A percentile compares a stretch with the other conserved stretches of the same genome.
Conservation (phyloP, 345 rosid genomes). For the Microcos paniculata region DNA sequence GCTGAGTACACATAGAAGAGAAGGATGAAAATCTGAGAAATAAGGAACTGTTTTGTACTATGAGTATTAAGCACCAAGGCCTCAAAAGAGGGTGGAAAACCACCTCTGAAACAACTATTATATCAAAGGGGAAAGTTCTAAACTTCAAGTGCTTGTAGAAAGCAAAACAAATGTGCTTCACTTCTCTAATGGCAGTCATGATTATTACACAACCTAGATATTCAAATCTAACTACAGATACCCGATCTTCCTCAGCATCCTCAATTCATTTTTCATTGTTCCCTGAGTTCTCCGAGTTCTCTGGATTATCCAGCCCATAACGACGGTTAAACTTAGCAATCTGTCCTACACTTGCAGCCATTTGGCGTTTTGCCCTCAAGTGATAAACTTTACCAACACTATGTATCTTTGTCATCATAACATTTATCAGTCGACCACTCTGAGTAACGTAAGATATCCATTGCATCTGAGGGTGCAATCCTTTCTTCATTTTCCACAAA, state of each 20-base stretch:
- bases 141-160: background rate
- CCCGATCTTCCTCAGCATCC: constrained; percentile 6
- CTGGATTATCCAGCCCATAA: constrained; percentile 56
- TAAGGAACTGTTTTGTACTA: background rate
- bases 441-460: constrained; percentile 94
- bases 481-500: constrained; percentile 72
- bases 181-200: background rate
- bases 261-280: constrained; percentile 22
- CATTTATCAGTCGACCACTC: constrained; percentile 83
- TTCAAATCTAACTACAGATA: background rate
- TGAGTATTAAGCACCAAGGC: background rate
- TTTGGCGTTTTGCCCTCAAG: constrained; percentile 80
- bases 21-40: background rate
- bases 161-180: background rate
- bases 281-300: constrained; percentile 36
- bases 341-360: constrained; percentile 86
- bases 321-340: constrained; percentile 79
- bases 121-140: background rate
- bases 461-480: constrained; percentile 92
- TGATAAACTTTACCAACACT: constrained; percentile 82
- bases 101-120: background rate
- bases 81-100: too few relatives aligned
- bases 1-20: background rate
- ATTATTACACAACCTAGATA: constrained; percentile 5
- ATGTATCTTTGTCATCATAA: constrained; percentile 89